Percentiles rank a stretch among this genome's conserved stretches.
These are phyloP conservation scores for Iris macrosiphon DNA, from an alignment of 106 monocot species.

Conservation along the genomic window DNA sequence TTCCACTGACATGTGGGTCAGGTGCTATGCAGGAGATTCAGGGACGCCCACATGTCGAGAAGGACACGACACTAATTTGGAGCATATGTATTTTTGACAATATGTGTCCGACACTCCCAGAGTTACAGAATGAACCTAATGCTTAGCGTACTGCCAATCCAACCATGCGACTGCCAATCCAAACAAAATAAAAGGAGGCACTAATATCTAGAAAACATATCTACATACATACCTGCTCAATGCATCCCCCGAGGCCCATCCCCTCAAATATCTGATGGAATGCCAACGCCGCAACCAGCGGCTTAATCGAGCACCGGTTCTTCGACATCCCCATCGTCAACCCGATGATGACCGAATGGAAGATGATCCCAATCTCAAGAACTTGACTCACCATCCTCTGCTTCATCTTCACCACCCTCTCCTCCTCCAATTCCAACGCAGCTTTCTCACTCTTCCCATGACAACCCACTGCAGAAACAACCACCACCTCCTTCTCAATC, in stretches of 20 bases:
- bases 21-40: too few relatives aligned
- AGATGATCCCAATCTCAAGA: slow-evolving; percentile 84
- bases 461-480: not conserved
- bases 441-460: slow-evolving; percentile 11
- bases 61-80: too few relatives aligned
- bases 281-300: slow-evolving; percentile 70
- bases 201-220: too few relatives aligned
- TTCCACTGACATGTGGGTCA: too few relatives aligned
- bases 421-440: slow-evolving; percentile 39
- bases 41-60: too few relatives aligned
- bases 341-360: slow-evolving; percentile 93
- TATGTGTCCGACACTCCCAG: too few relatives aligned
- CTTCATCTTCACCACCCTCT: slow-evolving; percentile 65
- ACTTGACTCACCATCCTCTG: slow-evolving; percentile 94
- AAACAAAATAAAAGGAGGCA: too few relatives aligned
- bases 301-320: slow-evolving; percentile 69
- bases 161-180: too few relatives aligned
- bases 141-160: too few relatives aligned
- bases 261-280: slow-evolving; percentile 93
- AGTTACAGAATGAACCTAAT: too few relatives aligned
- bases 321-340: slow-evolving; percentile 92
- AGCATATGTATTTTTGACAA: too few relatives aligned
- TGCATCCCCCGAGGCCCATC: slow-evolving; percentile 91
- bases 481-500: slow-evolving; percentile 14
- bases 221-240: slow-evolving; percentile 91